A percentile compares a stretch with the other conserved stretches of the same genome.
Conservation (phyloP, 352 stramenopile species). For the Phytophthora cryptogea region DNA sequence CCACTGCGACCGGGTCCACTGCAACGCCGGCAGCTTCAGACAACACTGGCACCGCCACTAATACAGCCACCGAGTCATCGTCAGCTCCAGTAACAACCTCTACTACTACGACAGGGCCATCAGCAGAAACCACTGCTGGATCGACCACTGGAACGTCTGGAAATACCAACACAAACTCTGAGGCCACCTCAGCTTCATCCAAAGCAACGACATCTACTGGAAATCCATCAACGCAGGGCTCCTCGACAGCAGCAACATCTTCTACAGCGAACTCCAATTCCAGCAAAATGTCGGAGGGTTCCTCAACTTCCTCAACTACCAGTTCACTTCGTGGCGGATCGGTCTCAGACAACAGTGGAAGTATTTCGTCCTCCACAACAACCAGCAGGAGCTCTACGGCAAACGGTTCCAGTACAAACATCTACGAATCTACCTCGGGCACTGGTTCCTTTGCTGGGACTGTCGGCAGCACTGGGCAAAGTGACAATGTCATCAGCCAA, state of each 20-base stretch:
- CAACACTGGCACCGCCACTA: not conserved
- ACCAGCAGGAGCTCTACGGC: conserved; percentile 4
- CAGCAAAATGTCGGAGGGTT: conserved; percentile 2
- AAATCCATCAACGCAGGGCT: conserved; percentile 11
- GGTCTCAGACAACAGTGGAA: conserved; percentile 5
- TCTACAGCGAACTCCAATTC: conserved; percentile 4
- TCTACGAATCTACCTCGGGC: conserved; percentile 8
- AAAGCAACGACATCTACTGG: conserved; percentile 2
- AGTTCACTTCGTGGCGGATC: conserved; percentile 15
- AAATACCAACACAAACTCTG: too few species aligned
- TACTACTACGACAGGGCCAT: not conserved
- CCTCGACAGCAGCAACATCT: conserved; percentile 1
- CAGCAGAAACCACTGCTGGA: not conserved
- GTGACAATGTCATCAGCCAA: conserved; percentile 7
- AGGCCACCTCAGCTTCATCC: not conserved
- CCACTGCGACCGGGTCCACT: not conserved
- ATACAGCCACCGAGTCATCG: not conserved
- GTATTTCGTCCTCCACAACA: not conserved
- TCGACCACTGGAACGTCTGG: too few species aligned
- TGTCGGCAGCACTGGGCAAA: not conserved
- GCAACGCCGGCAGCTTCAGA: not conserved
- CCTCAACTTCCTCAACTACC: conserved; percentile 1
- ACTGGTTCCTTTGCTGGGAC: conserved; percentile 2
- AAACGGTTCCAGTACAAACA: conserved; percentile 2
- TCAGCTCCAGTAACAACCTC: not conserved